Evolutionary conservation across 441 rosid genomes (phyloP), one percentile per base, ranked within the genome.

Genomic region (Macaranga tanarius): DNA sequence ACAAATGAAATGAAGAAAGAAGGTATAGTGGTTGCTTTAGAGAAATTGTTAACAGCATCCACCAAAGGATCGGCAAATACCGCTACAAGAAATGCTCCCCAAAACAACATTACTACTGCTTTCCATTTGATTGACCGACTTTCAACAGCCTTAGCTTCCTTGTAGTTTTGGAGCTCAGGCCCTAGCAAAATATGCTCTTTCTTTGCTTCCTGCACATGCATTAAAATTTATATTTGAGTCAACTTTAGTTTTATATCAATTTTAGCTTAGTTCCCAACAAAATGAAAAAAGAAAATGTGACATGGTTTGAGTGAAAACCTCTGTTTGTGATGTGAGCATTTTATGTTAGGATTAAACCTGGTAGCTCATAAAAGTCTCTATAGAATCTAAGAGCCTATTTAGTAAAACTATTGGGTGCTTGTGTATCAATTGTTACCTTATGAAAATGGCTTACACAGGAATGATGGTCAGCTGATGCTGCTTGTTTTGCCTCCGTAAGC

Each of bases 1-100:
- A 93, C 85, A 76, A 91, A 93, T 13, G 98, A 91, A 79, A 91
- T 89, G 83, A 93, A 91, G 87, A 93, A 93, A 69, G 97, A 73
- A n/a, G 96, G 96, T 77, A 93, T 89, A 67, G 88, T 79, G 1
- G 98, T 91, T 9, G 94, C 91, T 22, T 80, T 82, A 0, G 97
- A 93, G 73, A 91, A 91, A 75, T 93, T 83, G 77, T 91, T 89
- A 6, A 90, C 96, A 1, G 87, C 89, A 73, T 91, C 96, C 7
- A 91, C 98, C 23, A 91, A 83, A 38, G 97, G 97, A 84, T 91
- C 97, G 11, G 98, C 96, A 75, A 91, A 89, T 2, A 78, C 91
- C 76, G 96, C 97, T 19, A 94, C 96, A 73, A 93, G 87, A 67
- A 68, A 0, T 17, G 97, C 83, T 73, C 98, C 98, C 38, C 86